phyloP scores from a whole-genome alignment of 352 stramenopile genomes.

The Phytophthora hybrid region DNA sequence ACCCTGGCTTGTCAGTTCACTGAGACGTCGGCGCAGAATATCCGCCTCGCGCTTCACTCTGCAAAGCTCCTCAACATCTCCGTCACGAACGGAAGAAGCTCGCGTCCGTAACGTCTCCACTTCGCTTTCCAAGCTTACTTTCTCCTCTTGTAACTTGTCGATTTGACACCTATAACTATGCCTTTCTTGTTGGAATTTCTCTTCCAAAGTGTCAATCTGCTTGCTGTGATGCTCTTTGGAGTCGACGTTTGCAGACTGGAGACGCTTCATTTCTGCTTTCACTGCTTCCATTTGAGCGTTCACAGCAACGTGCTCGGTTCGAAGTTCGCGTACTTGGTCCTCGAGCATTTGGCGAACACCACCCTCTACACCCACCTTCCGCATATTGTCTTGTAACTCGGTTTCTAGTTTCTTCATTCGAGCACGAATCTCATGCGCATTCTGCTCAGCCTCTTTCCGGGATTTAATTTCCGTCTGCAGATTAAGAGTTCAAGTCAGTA shows the following conservation, averaged over 20 bases:
- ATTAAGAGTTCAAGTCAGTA: slow-evolving; percentile 13
- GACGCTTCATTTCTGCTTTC: slow-evolving; percentile 72
- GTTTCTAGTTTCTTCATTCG: slow-evolving; percentile 58
- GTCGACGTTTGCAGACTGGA: slow-evolving; percentile 53
- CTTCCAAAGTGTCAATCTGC: slow-evolving; percentile 46
- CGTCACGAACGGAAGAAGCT: slow-evolving; percentile 61
- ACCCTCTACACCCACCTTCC: slow-evolving; percentile 65
- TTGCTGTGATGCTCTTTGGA: slow-evolving; percentile 46
- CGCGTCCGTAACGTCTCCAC: slow-evolving; percentile 67
- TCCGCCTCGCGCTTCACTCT: slow-evolving; percentile 78
- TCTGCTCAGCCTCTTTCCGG: slow-evolving; percentile 44
- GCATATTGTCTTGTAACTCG: slow-evolving; percentile 61
- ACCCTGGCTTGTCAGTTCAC: slow-evolving; percentile 70
- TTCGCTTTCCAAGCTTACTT: slow-evolving; percentile 79
- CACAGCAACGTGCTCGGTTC: slow-evolving; percentile 78
- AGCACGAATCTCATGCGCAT: slow-evolving; percentile 40
- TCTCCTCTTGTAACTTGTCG: slow-evolving; percentile 74
- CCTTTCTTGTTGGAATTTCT: slow-evolving; percentile 52
- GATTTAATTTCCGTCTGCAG: slow-evolving; percentile 38
- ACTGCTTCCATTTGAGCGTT: slow-evolving; percentile 85
- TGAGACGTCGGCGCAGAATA: slow-evolving; percentile 70
- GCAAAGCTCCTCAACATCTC: slow-evolving; percentile 74
- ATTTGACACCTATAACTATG: slow-evolving; percentile 50
- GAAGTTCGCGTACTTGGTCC: slow-evolving; percentile 72
- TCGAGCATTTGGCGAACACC: slow-evolving; percentile 81